Base-by-base conservation (phyloP, 495 filamentous ascomycete species). In the Staphylotrichum longicolle region DNA sequence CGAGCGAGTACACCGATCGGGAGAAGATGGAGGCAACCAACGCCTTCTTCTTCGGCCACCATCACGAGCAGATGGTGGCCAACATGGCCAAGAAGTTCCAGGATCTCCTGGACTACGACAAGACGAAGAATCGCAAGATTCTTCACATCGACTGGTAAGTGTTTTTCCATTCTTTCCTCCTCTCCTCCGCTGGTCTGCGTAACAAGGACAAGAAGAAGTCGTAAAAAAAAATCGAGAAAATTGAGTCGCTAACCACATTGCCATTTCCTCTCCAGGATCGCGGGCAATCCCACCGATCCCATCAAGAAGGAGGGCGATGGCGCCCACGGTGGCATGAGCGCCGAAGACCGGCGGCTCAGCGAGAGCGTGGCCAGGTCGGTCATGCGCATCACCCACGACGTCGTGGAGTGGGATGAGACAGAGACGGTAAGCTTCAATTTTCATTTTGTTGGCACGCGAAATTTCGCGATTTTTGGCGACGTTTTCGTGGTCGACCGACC, bases 81-180 rank as follows among this genome's bases (percentile, higher is more conserved):
- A 35, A 58, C 1, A 45, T 68, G 40, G 41, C 50, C 52, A 50
- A 39, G 32, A 68, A 68, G 60, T 54, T 42, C 42, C 40, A 63
- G 54, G 63, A 57, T 11, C 51, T 65, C 56, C 50, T 58, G 56
- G 59, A 46, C 44, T 65, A 60, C 52, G 51, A 62, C 40, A 60
- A 60, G 46, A 58, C 48, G 50, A 54, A 60, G 40, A 65, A 65
- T 47, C 51, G 32, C 35, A 54, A 39, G 15, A 57, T 68, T 57
- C 45, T 63, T 37, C 63, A 68, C 45, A 48, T 68, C 27, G 66
- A 68, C 57, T 68, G 66, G 63, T 63, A 57, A 53, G 61, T 44
- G 27, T 27, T 1, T 27, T 27, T 27, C 20, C 20, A 27, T 27
- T 27, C 20, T 27, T 27, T 27, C 20, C 20, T 27, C 20, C 20